phyloP scores from a whole-genome alignment of 257 asterid genomes.

The Lavandula angustifolia region DNA sequence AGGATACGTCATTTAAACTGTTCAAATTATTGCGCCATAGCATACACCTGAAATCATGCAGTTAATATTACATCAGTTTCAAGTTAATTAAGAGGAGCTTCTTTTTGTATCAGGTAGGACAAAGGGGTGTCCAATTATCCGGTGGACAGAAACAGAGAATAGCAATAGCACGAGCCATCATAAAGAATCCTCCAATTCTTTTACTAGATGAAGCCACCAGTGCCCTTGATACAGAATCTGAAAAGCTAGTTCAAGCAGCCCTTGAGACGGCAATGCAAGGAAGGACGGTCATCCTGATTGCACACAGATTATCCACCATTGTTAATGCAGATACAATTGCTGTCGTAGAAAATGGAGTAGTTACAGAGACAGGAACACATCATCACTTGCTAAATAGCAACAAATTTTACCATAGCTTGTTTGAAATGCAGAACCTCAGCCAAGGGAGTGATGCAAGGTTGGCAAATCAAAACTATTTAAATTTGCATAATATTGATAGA shows the following conservation, averaged over 20 bases:
- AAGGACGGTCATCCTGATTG: conserved; percentile 77
- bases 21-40: background rate
- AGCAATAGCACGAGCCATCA: conserved; percentile 83
- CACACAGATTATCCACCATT: conserved; percentile 81
- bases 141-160: conserved; percentile 95
- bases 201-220: conserved; percentile 92
- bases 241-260: conserved; percentile 81
- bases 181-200: conserved; percentile 76
- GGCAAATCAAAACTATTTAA: conserved; percentile 10
- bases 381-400: conserved; percentile 44
- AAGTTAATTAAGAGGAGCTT: conserved; percentile 28
- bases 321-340: conserved; percentile 71
- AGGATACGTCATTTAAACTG: background rate
- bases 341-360: conserved; percentile 65
- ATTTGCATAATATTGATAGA: conserved; percentile 10
- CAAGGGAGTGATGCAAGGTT: conserved; percentile 56
- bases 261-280: conserved; percentile 75
- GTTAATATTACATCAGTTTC: conserved; percentile 7
- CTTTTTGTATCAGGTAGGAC: conserved; percentile 60
- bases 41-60: background rate
- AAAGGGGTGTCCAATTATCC: conserved; percentile 80
- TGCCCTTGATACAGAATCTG: conserved; percentile 89
- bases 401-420: conserved; percentile 56
- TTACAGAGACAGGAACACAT: conserved; percentile 65
- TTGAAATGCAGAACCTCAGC: conserved; percentile 65